Base-by-base conservation (phyloP, 106 monocot genomes). In the Dioscorea alata region DNA sequence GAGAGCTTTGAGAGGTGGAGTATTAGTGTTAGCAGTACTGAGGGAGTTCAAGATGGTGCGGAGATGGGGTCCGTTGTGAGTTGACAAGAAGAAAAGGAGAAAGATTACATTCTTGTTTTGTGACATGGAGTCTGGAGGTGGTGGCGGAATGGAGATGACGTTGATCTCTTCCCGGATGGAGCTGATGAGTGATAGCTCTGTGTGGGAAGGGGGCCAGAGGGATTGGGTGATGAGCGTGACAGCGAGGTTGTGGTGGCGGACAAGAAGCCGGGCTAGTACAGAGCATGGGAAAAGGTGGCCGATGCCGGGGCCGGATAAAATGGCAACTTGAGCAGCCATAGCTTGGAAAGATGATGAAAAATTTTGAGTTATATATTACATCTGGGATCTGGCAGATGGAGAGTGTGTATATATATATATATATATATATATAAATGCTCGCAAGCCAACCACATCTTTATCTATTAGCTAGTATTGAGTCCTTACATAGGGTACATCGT, bases 221-320 rank as follows among this genome's bases (percentile, higher is more conserved):
- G 65, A 54, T 65, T 59, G 22, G 74, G 33, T 54, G 9, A 54
- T 54, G 63, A 63, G 16, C 1, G 75, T 75, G 60, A 75, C 69
- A 15, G 15, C 14, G 62, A 75, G 50, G 19, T 33, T 33, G 51
- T 75, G 60, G 52, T 59, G 61, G 4, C 9, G 20, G 33, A 53
- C 68, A 22, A 78, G 71, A 35, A 54, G 57, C 31, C 33, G 35
- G 25, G 71, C 71, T 58, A 78, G 22, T 65, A 65, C 65, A 16
- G 22, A 10, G 49, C 66, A 16, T 0, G 77, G 77, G 65, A 71
- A 71, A 13, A 78, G 32, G 56, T 78, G 77, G 9, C 77, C 77
- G 48, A 78, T 71, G 48, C 71, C 71, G 12, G 77, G 77, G 25
- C 49, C 65, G 4, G 77, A 31, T 15, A 78, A 9, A 33, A 78